These are phyloP conservation scores for Rossbeevera mucosa DNA, from an alignment of 768 basidiomycete genomes.

Conservation along the genomic window DNA sequence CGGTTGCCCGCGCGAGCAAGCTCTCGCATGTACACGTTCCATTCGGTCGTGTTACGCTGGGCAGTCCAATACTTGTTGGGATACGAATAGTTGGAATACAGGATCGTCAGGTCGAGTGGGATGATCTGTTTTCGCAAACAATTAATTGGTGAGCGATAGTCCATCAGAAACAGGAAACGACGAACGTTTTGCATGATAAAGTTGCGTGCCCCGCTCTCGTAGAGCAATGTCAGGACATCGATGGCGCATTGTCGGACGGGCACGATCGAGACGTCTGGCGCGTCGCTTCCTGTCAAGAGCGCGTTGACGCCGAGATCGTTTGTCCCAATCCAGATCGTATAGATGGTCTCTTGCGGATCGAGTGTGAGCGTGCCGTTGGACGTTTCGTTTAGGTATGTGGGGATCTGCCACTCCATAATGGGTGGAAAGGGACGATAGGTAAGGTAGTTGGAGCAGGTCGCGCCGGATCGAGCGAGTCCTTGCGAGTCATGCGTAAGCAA, in stretches of 20 bases:
- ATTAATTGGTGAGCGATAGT: background rate
- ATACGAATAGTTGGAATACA: slow-evolving; percentile 47
- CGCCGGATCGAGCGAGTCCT: slow-evolving; percentile 54
- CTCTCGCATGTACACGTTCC: slow-evolving; percentile 54
- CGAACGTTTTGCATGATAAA: slow-evolving; percentile 68
- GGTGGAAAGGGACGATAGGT: slow-evolving; percentile 56
- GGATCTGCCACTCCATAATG: slow-evolving; percentile 46
- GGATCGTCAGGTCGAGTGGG: slow-evolving; percentile 45
- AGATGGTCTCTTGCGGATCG: slow-evolving; percentile 46
- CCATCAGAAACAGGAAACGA: background rate
- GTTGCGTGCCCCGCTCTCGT: slow-evolving; percentile 56
- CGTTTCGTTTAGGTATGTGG: slow-evolving; percentile 43
- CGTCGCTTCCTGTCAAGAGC: slow-evolving; percentile 48
- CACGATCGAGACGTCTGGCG: slow-evolving; percentile 47
- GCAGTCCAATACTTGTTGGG: slow-evolving; percentile 48
- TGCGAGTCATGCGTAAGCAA: background rate
- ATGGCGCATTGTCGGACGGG: slow-evolving; percentile 55
- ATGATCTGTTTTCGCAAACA: slow-evolving; percentile 41
- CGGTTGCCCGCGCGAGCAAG: slow-evolving; percentile 48
- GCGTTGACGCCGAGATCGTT: slow-evolving; percentile 57
- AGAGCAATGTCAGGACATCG: slow-evolving; percentile 54
- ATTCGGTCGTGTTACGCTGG: slow-evolving; percentile 51
- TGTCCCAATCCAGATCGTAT: slow-evolving; percentile 66
- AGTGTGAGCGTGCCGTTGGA: slow-evolving; percentile 37
- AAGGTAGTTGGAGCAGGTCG: slow-evolving; percentile 60